Base-by-base conservation (phyloP, 495 filamentous ascomycete genomes). In the Neurospora terricola region DNA sequence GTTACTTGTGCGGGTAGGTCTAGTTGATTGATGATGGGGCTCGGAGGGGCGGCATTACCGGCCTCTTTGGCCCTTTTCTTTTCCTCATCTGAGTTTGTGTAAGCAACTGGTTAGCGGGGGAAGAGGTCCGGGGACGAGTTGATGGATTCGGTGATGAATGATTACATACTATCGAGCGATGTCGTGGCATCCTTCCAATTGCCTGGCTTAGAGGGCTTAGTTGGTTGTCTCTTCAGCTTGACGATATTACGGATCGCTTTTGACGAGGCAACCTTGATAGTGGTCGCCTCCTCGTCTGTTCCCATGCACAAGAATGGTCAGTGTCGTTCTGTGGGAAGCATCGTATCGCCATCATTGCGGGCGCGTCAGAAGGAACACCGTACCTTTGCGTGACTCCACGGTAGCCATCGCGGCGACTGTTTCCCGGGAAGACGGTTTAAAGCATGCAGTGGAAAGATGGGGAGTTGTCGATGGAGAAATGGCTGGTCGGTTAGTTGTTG, bases 1-100 rank as follows among this genome's bases (percentile, higher is more conserved):
- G 89, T 90, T 18, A 90, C 86, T 72, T 90, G 87, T 18, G 89
- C 86, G 72, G 85, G 87, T 54, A 91, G 87, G 75, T 94, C 90
- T 48, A 95, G 85, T 48, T 89, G 90, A 73, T 93, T 96, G 18
- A 96, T 86, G 14, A 93, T 79, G 7, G 88, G 84, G 23, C 82
- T 81, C 21, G 85, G 84, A 2, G 86, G 84, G 37, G 78, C 73
- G n/a, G 81, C 78, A 8, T 80, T 81, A 3, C 87, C 85, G 1
- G 73, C 78, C 69, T 80, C 79, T 71, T 82, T 85, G 34, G 78
- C 66, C 70, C 84, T 86, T 72, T 86, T 87, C 37, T 86, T 85
- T 10, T 85, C 85, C 81, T 75, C 78, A 74, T 62, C 75, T 75
- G 23, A 68, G 54, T 45, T 27, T 18, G 40, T 30, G 71, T 36